Base-by-base conservation (phyloP, 371 early-diverging fungal genomes). In the Mortierella sp. region DNA sequence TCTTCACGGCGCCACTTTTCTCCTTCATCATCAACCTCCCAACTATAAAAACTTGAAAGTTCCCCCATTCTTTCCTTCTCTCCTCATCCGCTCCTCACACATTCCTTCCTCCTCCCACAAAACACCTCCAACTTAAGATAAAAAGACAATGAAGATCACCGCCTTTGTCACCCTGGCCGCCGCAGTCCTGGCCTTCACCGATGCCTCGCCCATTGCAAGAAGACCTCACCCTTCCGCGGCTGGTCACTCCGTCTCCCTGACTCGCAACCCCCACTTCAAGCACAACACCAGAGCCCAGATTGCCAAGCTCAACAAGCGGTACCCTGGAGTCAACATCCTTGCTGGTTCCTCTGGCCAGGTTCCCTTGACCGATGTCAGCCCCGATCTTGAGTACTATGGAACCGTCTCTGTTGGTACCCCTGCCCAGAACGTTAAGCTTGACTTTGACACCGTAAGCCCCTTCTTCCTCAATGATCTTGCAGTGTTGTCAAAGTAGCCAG, bases 351-450 rank as follows among this genome's bases (percentile, higher is more conserved):
- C 77, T 18, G 84, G 84, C 51, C 24, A 55, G 0, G 78, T 81
- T 32, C 76, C 78, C 3, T 21, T 81, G 63, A 76, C 70, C 29
- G 68, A 83, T 71, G 76, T 76, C 71, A 24, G 21, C 54, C 72
- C 73, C 5, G 83, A 83, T 72, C 63, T 76, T 24, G 83, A 83
- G 82, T 94, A 94, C 87, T 92, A 91, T 70, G 94, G 93, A 68
- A 79, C 68, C 12, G 83, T 94, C 55, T 49, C 83, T 10, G 79
- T 95, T 21, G 96, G 96, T 18, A 93, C 95, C n/a, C 95, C 96
- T 16, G 87, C 90, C 3, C 92, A 95, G 79, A 78, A 48, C 24
- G 88, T 95, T 84, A 89, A 90, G 77, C 89, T 96, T 18, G 88
- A 94, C 49, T 93, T 96, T 76, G 78, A 63, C 38, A 63, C 63